Percentiles rank a stretch among this genome's conserved stretches.
Conservation (phyloP, 805 yeast species). For the Myxozyma lipomycoides region DNA sequence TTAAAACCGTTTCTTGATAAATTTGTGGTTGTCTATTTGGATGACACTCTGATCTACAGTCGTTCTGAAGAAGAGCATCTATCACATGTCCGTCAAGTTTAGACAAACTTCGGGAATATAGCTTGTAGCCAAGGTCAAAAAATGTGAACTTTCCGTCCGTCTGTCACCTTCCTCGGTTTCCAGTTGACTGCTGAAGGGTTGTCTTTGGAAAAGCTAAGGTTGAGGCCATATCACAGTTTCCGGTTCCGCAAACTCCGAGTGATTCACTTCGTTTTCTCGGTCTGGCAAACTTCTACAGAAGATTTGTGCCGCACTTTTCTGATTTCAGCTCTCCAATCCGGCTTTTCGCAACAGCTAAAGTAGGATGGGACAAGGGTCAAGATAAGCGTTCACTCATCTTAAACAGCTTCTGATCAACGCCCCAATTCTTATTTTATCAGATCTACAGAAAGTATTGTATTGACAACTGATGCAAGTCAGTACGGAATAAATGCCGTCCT, state of each 20-base stretch:
- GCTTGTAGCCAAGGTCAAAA: too few relatives aligned
- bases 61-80: background rate
- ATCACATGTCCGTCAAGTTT: too few relatives aligned
- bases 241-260: background rate
- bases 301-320: slow-evolving; percentile 13
- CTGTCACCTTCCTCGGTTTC: background rate
- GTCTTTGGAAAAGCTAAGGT: background rate
- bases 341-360: background rate
- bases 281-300: slow-evolving; percentile 17
- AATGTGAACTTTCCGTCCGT: too few relatives aligned
- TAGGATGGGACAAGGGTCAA: too few relatives aligned
- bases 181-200: background rate
- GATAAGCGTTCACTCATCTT: slow-evolving; percentile 4
- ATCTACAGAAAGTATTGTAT: background rate
- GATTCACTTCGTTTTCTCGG: slow-evolving; percentile 14
- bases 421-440: slow-evolving; percentile 14
- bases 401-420: slow-evolving; percentile 4
- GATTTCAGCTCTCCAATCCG: slow-evolving; percentile 11
- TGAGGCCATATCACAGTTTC: slow-evolving; percentile 5
- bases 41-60: background rate
- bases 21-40: too few relatives aligned
- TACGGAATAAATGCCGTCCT: slow-evolving; percentile 21
- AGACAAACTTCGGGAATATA: too few relatives aligned
- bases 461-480: slow-evolving; percentile 22
- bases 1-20: slow-evolving; percentile 12